phyloP scores from a whole-genome alignment of 2,329 filamentous ascomycete genomes.

The Emmonsia crescens region DNA sequence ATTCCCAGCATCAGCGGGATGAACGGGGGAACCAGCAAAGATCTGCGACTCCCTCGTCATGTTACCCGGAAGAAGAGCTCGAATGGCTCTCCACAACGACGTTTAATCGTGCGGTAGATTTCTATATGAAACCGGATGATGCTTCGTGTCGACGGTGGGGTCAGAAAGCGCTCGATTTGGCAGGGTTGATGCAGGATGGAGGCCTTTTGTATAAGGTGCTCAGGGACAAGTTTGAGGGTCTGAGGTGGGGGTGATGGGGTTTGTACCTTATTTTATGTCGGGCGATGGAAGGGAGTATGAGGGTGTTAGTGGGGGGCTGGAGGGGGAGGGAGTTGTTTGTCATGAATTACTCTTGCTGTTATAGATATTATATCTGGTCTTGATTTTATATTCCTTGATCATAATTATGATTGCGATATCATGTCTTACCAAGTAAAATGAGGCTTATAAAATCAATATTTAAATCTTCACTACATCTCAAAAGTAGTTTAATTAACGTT shows the following conservation, averaged over 20 bases:
- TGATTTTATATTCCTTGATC: not conserved
- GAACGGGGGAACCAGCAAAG: conserved; percentile 15
- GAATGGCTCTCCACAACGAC: conserved; percentile 46
- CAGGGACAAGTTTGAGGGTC: conserved; percentile 19
- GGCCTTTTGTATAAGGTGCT: conserved; percentile 19
- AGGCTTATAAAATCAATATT: not conserved
- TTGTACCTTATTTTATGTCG: not conserved
- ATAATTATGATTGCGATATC: not conserved
- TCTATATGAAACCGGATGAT: conserved; percentile 29
- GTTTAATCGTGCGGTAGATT: conserved; percentile 48
- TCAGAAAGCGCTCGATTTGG: conserved; percentile 26
- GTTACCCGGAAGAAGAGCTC: conserved; percentile 45
- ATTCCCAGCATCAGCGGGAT: conserved; percentile 11
- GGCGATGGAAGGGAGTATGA: not conserved
- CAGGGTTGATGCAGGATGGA: conserved; percentile 18
- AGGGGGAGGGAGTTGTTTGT: not conserved
- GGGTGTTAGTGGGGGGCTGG: not conserved
- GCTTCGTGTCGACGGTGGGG: conserved; percentile 27
- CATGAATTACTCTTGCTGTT: not conserved
- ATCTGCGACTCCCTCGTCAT: conserved; percentile 23
- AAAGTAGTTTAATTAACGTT: not conserved
- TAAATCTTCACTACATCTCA: not conserved
- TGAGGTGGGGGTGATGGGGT: conserved; percentile 14
- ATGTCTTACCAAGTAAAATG: no score
- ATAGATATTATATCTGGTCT: not conserved